phyloP scores from a whole-genome alignment of 2,329 filamentous ascomycete genomes.

The Aspergillus pseudonomiae region DNA sequence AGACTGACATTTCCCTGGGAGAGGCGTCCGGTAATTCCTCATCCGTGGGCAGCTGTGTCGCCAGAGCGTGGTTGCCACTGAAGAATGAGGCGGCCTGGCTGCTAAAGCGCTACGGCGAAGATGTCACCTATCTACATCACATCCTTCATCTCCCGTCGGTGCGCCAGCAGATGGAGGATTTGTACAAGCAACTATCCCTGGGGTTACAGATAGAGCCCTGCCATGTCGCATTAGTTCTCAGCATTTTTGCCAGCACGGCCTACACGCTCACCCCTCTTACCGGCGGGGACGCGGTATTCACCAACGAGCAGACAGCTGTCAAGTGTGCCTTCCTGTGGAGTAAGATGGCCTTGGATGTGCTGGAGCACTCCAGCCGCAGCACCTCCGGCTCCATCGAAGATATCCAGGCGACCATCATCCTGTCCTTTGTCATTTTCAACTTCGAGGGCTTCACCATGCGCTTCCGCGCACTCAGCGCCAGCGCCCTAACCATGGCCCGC shows the following conservation, averaged over 20 bases:
- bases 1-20: background rate
- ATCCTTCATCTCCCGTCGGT: background rate
- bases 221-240: conserved; percentile 4
- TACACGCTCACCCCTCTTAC: background rate
- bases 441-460: background rate
- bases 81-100: background rate
- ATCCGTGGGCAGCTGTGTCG: too few relatives aligned
- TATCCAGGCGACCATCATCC: background rate
- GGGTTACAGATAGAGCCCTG: background rate
- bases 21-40: too few relatives aligned
- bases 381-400: background rate
- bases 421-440: conserved; percentile 3
- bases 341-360: background rate
- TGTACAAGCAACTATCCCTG: background rate
- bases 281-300: background rate
- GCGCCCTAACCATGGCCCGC: background rate
- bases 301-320: background rate
- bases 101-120: background rate
- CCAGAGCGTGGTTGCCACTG: too few relatives aligned
- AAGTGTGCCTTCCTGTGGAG: background rate
- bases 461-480: background rate
- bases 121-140: background rate
- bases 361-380: background rate
- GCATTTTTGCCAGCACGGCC: conserved; percentile 9
- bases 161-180: background rate